Evolutionary conservation across 441 rosid species (phyloP), one percentile per base, ranked within the genome.

Genomic region (Adansonia madagascariensis): DNA sequence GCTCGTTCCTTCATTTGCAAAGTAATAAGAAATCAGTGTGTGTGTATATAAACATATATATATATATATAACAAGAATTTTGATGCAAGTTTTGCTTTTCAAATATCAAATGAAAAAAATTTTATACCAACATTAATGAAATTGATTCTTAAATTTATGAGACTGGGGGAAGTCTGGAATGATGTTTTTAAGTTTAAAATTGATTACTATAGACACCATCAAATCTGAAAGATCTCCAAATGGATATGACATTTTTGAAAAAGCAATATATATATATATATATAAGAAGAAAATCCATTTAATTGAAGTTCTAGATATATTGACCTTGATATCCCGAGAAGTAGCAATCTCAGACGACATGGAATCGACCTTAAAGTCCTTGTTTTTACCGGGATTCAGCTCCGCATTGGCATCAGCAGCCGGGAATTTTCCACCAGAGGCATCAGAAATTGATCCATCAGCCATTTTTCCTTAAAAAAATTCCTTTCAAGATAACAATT

Each of bases 291-390:
- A 22, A 22, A 31, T 57, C 22, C 62, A 57, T 63, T 63, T 35
- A 24, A 0, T 63, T 47, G 5, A 12, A 31, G 49, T 4, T 68
- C 1, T 11, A 2, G 10, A 20, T 49, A 47, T 50, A 27, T 24
- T 50, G 43, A 86, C 85, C 84, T 71, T 61, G n/a, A 62, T 70
- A 9, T 79, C 75, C 59, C 22, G 18, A 2, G 87, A 77, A 70
- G 86, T 31, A 57, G 74, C 83, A 5, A 84, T 84, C 43, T 80
- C 85, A 7, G 83, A 81, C 0, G 92, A 88, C n/a, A 82, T 62
- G n/a, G 89, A 75, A 84, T 88, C 94, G 44, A 84, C 80, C 67
- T 83, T 71, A 3, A 88, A 79, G 12, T 64, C 64, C 66, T 79
- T 82, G 84, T 85, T 85, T 1, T 69, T 75, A 41, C 72, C 75